These are phyloP conservation scores for Secale cereale DNA, from an alignment of 176 grass and related monocot species.

Conservation along the genomic window DNA sequence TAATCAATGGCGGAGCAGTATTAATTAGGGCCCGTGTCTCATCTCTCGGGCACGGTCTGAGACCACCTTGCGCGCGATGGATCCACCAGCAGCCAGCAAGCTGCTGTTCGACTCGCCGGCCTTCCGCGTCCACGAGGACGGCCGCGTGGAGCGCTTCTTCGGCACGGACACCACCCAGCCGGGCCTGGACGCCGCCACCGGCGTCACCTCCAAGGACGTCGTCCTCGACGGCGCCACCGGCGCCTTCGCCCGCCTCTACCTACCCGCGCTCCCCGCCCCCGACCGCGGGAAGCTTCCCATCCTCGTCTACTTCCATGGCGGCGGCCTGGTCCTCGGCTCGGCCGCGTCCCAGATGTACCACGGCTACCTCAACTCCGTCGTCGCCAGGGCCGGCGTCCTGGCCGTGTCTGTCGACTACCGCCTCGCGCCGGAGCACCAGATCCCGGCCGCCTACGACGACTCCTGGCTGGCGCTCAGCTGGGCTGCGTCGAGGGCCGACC, in stretches of 20 bases:
- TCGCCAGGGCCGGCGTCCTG: not conserved
- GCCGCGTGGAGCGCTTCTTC: not conserved
- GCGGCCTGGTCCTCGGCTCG: not conserved
- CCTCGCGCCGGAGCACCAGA: conserved; percentile 53
- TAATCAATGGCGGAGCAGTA: no score
- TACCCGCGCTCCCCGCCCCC: not conserved
- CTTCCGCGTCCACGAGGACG: not conserved
- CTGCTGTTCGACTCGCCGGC: not conserved
- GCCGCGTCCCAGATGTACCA: not conserved
- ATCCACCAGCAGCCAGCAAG: not conserved
- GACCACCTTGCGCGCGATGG: no score
- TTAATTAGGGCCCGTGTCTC: no score
- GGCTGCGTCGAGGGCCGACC: not conserved
- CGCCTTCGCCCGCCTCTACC: not conserved
- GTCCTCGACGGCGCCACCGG: not conserved
- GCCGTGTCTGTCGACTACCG: conserved; percentile 54
- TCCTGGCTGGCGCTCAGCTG: conserved; percentile 22
- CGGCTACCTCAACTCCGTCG: not conserved
- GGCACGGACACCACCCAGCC: not conserved
- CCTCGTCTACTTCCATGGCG: not conserved
- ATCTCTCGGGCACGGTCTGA: no score
- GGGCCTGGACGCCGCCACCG: not conserved
- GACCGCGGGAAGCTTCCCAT: not conserved
- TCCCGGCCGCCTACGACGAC: conserved; percentile 49
- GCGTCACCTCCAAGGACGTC: not conserved